phyloP scores from a whole-genome alignment of 176 grass and related monocot genomes.

The Tuctoria greenei region DNA sequence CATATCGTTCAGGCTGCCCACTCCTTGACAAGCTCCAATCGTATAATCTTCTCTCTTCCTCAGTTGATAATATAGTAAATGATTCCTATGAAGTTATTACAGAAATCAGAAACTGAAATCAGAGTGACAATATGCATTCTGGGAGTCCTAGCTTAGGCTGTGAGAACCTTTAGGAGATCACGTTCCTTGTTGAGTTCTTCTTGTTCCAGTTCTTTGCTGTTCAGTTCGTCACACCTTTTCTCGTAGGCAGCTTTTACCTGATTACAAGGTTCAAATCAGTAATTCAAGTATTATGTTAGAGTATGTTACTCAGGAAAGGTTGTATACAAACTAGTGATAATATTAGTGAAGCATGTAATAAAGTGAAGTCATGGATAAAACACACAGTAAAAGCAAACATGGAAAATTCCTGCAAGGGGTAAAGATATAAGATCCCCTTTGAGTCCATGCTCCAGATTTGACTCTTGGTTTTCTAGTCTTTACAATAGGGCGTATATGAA shows the following conservation, averaged over 20 bases:
- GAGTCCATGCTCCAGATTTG: neutral
- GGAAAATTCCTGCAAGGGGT: neutral
- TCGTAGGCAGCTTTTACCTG: slow-evolving; percentile 75
- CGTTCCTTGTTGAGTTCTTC: slow-evolving; percentile 59
- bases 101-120: slow-evolving; percentile 7
- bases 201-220: slow-evolving; percentile 70
- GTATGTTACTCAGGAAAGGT: neutral
- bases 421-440: neutral
- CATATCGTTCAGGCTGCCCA: slow-evolving; percentile 76
- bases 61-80: slow-evolving; percentile 69
- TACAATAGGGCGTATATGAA: neutral
- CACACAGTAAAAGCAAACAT: neutral
- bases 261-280: slow-evolving; percentile 22
- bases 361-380: neutral
- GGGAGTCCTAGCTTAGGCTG: neutral
- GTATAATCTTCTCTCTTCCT: slow-evolving; percentile 88
- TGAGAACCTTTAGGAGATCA: slow-evolving; percentile 66
- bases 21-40: slow-evolving; percentile 93
- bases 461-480: neutral
- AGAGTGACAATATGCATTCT: neutral
- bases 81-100: slow-evolving; percentile 60
- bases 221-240: slow-evolving; percentile 67
- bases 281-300: slow-evolving; percentile 7
- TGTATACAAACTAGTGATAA: neutral
- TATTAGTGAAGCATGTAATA: neutral